Conservation (phyloP, 1,284 basidiomycete genomes). For the Ceratobasidium sp. region DNA sequence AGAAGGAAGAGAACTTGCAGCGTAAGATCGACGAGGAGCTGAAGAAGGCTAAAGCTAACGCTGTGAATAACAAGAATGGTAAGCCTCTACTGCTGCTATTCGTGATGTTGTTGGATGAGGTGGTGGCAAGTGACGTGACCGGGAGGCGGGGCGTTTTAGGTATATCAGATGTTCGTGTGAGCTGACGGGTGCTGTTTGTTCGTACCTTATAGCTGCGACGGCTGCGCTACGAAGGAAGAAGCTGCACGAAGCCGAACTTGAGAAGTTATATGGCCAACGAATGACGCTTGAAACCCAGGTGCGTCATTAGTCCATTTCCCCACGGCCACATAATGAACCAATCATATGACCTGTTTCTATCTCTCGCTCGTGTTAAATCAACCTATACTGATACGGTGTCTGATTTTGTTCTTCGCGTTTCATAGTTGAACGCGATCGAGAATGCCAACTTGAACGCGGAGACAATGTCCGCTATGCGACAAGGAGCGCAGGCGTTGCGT, state of each 20-base stretch:
- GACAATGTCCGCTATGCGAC: constrained; percentile 98
- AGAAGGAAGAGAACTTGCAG: constrained; percentile 97
- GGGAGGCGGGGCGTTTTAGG: constrained; percentile 14
- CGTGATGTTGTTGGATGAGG: constrained; percentile 46
- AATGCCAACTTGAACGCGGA: constrained; percentile 98
- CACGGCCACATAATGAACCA: constrained; percentile 2
- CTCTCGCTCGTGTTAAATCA: background rate
- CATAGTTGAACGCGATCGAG: constrained; percentile 89
- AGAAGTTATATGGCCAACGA: constrained; percentile 85
- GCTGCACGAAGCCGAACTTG: constrained; percentile 87
- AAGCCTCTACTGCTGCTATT: constrained; percentile 54
- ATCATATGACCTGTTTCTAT: background rate
- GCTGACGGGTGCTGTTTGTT: constrained; percentile 17
- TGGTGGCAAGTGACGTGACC: background rate
- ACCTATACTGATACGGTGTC: background rate
- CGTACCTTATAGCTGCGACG: constrained; percentile 70
- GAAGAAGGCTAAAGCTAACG: constrained; percentile 92
- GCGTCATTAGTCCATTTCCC: constrained; percentile 45
- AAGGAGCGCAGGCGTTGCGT: constrained; percentile 91
- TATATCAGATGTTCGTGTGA: background rate
- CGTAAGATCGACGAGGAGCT: constrained; percentile 97
- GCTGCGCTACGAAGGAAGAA: constrained; percentile 97
- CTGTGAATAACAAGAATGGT: constrained; percentile 94
- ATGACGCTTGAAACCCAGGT: constrained; percentile 95
- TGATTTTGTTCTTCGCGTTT: background rate